Evolutionary conservation across 257 asterid genomes (phyloP), one percentile per base, ranked within the genome.

Genomic region (Solanum tacnaense): DNA sequence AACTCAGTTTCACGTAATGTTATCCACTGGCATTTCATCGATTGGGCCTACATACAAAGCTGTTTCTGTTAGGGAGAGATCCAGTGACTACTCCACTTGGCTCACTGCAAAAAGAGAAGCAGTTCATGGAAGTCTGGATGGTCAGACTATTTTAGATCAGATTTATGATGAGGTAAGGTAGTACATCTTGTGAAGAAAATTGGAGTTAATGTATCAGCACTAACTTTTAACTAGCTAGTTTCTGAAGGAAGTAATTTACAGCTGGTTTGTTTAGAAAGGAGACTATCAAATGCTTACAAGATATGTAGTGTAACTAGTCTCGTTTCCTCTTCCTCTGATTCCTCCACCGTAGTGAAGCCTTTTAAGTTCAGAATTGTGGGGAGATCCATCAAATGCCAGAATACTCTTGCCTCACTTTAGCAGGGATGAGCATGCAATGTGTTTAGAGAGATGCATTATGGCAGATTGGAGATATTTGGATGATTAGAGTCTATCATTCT

Each of bases 21-120:
- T 94, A 84, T 95, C 98, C 81, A 89, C 92, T 87, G 98, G 99
- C 60, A 27, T 93, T 74, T 92, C 94, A 78, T 97, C 98, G 41
- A 87, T 95, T 70, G 99, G 98, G 86, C 82, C 92, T 39, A 89
- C 88, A 25, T 95, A 92, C 92, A 94, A 89, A 90, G 95, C 97
- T 88, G 93, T 89, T 90, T 92, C 97, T 49, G 98, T 93, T 86
- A 94, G 89, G 92, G 87, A 90, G 87, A 87, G 89, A 41, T 72
- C 46, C 35, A 60, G 36, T 27, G 88, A 84, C 81, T 60, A 39
- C 86, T 85, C 92, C 32, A 96, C 98, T 18, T 93, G 94, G 98
- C 93, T 96, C 87, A 95, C 98, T 81, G 98, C 98, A 73, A 92
- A 93, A 79, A 92, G 92, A 88, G 94, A 91, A 86, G 87, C 94